Percentiles rank a stretch among this genome's conserved stretches.
These are phyloP conservation scores for Trapa bicornis DNA, from an alignment of 345 rosid genomes.

Conservation along the genomic window DNA sequence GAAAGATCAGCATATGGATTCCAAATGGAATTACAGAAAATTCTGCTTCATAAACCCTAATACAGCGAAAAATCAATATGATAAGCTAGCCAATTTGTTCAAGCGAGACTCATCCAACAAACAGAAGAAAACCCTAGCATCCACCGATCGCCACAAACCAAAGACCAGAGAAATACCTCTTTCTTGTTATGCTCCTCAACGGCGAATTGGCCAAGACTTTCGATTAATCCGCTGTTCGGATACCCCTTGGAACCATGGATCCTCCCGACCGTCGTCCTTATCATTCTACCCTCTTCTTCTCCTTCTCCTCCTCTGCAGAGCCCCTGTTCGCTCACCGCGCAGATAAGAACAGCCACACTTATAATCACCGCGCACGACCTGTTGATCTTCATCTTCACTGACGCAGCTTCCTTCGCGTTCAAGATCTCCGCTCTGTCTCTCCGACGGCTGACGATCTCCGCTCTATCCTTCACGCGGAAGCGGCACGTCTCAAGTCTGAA, in stretches of 20 bases:
- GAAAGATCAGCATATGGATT: background rate
- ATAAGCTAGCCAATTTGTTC: background rate
- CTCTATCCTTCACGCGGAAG: background rate
- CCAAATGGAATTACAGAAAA: background rate
- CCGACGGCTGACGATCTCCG: background rate
- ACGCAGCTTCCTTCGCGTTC: background rate
- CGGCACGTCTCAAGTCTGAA: background rate
- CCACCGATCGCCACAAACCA: background rate
- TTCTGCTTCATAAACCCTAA: background rate
- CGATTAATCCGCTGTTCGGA: conserved; percentile 30
- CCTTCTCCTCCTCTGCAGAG: conserved; percentile 19
- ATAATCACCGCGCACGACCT: conserved; percentile 12
- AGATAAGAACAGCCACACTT: conserved; percentile 14
- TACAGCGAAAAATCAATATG: background rate
- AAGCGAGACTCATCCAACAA: background rate
- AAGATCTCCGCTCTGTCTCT: background rate
- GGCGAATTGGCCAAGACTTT: conserved; percentile 50
- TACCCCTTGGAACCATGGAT: conserved; percentile 17
- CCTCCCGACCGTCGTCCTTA: conserved; percentile 36
- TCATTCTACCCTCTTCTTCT: background rate
- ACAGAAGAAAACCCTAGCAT: background rate
- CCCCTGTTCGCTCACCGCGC: conserved; percentile 20
- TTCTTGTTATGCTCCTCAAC: conserved; percentile 49
- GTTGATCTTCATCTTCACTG: conserved; percentile 14
- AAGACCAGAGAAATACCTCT: conserved; percentile 21